Conservation (phyloP, 2,329 filamentous ascomycete genomes). For the Epichloe coenophiala region DNA sequence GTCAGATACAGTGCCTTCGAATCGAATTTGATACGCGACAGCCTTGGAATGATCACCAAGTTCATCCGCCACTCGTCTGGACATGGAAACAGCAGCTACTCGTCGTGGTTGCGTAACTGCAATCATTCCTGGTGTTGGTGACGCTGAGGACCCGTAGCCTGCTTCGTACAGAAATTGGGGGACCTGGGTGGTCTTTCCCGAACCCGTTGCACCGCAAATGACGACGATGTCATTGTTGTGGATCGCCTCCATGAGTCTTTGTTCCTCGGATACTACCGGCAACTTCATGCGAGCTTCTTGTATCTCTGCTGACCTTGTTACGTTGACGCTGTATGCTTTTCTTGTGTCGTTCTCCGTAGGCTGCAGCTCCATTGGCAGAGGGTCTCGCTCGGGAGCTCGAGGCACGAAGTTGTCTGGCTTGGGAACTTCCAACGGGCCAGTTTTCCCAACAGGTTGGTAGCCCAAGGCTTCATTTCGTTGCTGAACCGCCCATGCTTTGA, state of each 20-base stretch:
- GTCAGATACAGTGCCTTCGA: conserved; percentile 68
- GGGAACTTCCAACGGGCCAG: conserved; percentile 35
- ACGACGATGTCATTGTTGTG: conserved; percentile 84
- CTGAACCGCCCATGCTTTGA: conserved; percentile 86
- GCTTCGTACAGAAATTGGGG: conserved; percentile 94
- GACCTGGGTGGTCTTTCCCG: conserved; percentile 93
- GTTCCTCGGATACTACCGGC: conserved; percentile 87
- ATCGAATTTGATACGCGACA: conserved; percentile 90
- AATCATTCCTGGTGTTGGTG: conserved; percentile 80
- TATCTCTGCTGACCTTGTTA: conserved; percentile 57
- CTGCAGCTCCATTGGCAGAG: conserved; percentile 52
- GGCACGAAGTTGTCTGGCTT: conserved; percentile 51
- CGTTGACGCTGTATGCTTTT: conserved; percentile 63
- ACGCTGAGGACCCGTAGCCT: conserved; percentile 68
- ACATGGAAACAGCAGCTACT: conserved; percentile 94
- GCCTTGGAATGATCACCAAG: conserved; percentile 61
- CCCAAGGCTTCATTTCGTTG: conserved; percentile 77
- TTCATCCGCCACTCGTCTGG: conserved; percentile 78
- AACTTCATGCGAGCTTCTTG: conserved; percentile 67
- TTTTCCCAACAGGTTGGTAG: conserved; percentile 33
- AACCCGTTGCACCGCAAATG: conserved; percentile 88
- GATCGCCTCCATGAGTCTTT: conserved; percentile 95
- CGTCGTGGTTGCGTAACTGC: conserved; percentile 88
- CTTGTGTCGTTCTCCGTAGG: conserved; percentile 46
- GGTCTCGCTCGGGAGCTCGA: conserved; percentile 55